These are phyloP conservation scores for Jatropha multifida DNA, from an alignment of 441 rosid genomes.

Conservation along the genomic window DNA sequence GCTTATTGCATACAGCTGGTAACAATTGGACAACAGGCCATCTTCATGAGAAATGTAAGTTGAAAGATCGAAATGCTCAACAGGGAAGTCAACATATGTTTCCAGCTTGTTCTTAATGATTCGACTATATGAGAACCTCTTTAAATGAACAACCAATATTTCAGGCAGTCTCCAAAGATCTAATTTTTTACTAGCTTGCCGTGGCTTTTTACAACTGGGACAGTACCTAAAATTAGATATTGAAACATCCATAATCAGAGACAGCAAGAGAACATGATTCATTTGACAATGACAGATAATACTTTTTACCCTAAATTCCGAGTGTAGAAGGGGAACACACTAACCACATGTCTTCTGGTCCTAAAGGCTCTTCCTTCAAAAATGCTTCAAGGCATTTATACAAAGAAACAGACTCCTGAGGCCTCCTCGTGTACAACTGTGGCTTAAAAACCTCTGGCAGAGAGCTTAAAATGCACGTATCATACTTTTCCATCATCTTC, in stretches of 20 bases:
- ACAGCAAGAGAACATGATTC: constrained; percentile 6
- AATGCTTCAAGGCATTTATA: constrained; percentile 72
- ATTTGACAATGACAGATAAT: not conserved
- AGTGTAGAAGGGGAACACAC: constrained; percentile 23
- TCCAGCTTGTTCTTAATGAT: constrained; percentile 61
- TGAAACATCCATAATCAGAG: constrained; percentile 13
- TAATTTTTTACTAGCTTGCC: constrained; percentile 64
- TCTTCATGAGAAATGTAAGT: constrained; percentile 41
- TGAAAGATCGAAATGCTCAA: constrained; percentile 60
- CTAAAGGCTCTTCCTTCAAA: constrained; percentile 70
- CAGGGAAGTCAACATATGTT: constrained; percentile 70
- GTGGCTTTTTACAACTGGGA: constrained; percentile 60
- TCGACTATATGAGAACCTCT: constrained; percentile 67
- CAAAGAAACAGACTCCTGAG: constrained; percentile 58
- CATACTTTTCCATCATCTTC: constrained; percentile 45
- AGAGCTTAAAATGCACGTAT: constrained; percentile 43
- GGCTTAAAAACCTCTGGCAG: constrained; percentile 55
- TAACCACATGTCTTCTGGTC: constrained; percentile 87
- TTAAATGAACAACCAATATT: constrained; percentile 66
- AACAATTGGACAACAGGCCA: constrained; percentile 32
- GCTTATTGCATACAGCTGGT: constrained; percentile 55
- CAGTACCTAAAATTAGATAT: constrained; percentile 47
- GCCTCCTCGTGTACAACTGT: constrained; percentile 35
- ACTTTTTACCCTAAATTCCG: not conserved
- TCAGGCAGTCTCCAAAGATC: constrained; percentile 81